A percentile compares a stretch with the other conserved stretches of the same genome.
These are phyloP conservation scores for Fusarium sp. DNA, from an alignment of 2,329 filamentous ascomycete genomes.

Conservation along the genomic window DNA sequence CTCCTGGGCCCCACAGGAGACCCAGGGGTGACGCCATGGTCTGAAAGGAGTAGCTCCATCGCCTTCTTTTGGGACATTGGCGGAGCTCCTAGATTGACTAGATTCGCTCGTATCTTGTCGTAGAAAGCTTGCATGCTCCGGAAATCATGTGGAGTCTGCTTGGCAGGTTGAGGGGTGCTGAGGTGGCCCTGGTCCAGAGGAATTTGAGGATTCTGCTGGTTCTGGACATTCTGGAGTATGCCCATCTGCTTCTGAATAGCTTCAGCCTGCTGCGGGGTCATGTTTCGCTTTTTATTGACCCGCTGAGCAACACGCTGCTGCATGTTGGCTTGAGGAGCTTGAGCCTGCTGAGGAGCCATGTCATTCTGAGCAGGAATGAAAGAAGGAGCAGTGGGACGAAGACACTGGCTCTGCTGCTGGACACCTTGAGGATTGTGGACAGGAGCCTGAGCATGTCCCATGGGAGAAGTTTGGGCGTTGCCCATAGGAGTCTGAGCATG, in stretches of 20 bases:
- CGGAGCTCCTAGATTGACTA: too few species aligned
- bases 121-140: too few species aligned
- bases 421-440: background rate
- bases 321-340: background rate
- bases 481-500: background rate
- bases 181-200: background rate
- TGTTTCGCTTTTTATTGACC: background rate
- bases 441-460: background rate
- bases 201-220: background rate
- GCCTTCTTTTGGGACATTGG: too few species aligned
- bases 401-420: background rate
- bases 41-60: too few species aligned
- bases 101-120: too few species aligned
- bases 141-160: background rate
- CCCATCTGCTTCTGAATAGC: background rate
- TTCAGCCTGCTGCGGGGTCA: background rate
- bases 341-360: background rate
- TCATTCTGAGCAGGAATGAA: constrained; percentile 5
- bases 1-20: too few species aligned
- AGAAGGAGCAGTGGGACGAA: background rate
- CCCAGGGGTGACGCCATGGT: too few species aligned
- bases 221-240: background rate
- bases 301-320: background rate
- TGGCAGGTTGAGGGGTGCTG: background rate
- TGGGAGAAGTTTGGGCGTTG: background rate